Conservation (phyloP, 1,284 basidiomycete species). For the Leccinum fuscescens region DNA sequence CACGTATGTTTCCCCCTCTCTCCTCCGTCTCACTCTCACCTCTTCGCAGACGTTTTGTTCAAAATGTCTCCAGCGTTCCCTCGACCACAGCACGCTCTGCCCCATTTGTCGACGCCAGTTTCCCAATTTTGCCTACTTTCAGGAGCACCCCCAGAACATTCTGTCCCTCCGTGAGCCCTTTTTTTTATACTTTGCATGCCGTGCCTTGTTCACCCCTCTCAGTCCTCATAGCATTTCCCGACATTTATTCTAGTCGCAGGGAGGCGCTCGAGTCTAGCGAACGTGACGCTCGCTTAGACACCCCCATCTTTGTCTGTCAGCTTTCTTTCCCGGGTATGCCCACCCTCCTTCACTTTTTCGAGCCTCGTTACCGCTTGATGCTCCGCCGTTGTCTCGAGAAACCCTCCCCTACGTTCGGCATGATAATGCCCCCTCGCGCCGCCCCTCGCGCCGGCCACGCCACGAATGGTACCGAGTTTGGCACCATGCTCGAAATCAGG, state of each 20-base stretch:
- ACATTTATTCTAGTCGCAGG: constrained; percentile 54
- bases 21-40: constrained; percentile 12
- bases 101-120: constrained; percentile 83
- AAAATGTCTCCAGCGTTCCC: constrained; percentile 82
- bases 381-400: constrained; percentile 85
- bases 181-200: not conserved
- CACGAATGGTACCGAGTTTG: constrained; percentile 67
- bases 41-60: constrained; percentile 79
- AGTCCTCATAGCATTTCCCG: constrained; percentile 68
- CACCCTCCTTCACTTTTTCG: constrained; percentile 88
- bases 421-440: constrained; percentile 69
- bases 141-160: constrained; percentile 74
- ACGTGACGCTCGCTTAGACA: constrained; percentile 75
- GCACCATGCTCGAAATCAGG: constrained; percentile 90
- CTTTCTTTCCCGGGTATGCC: constrained; percentile 90
- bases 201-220: constrained; percentile 13
- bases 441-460: constrained; percentile 34
- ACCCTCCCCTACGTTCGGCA: constrained; percentile 78
- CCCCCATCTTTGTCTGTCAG: constrained; percentile 89
- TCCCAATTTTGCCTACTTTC: constrained; percentile 77
- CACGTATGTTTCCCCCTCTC: constrained; percentile 58
- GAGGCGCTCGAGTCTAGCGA: constrained; percentile 70
- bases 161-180: constrained; percentile 60
- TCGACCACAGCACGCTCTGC: constrained; percentile 82
- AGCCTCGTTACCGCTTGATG: constrained; percentile 91